Percentiles rank a stretch among this genome's conserved stretches.
These are phyloP conservation scores for Beauveria brongniartii DNA, from an alignment of 2,329 filamentous ascomycete genomes.

Conservation along the genomic window DNA sequence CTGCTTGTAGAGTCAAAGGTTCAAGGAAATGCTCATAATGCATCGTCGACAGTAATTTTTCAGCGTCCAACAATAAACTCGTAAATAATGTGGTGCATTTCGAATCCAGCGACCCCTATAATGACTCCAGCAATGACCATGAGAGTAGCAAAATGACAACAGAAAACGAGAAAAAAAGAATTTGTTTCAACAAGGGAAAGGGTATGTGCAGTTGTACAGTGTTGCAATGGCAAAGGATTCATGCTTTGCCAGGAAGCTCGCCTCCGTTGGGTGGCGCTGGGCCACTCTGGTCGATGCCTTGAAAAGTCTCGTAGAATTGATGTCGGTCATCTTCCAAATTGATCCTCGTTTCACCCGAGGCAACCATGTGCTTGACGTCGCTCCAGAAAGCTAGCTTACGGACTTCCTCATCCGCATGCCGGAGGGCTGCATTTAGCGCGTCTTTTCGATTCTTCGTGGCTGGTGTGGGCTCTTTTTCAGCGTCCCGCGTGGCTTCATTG, in stretches of 20 bases:
- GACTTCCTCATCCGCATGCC: slow-evolving; percentile 73
- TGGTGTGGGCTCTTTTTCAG: neutral
- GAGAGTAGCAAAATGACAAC: neutral
- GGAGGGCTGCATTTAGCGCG: slow-evolving; percentile 65
- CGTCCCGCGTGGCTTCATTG: slow-evolving; percentile 5
- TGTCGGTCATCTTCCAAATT: slow-evolving; percentile 32
- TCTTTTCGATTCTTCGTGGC: slow-evolving; percentile 39
- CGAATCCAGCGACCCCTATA: neutral
- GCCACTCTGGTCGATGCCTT: slow-evolving; percentile 47
- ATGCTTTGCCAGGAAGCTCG: slow-evolving; percentile 14
- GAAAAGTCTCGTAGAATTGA: slow-evolving; percentile 33
- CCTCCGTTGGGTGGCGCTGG: slow-evolving; percentile 29
- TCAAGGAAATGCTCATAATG: neutral
- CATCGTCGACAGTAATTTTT: neutral
- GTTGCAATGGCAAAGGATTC: neutral
- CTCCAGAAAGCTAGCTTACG: slow-evolving; percentile 81
- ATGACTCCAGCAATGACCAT: neutral
- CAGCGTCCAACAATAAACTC: neutral
- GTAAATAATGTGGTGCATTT: neutral
- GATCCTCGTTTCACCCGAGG: slow-evolving; percentile 37
- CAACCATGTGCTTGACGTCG: slow-evolving; percentile 64
- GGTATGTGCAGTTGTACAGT: neutral
- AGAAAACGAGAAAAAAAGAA: neutral
- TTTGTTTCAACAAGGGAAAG: neutral
- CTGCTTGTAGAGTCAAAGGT: neutral